These are phyloP conservation scores for Globisporangium mamillatum DNA, from an alignment of 352 stramenopile genomes.

Conservation along the genomic window DNA sequence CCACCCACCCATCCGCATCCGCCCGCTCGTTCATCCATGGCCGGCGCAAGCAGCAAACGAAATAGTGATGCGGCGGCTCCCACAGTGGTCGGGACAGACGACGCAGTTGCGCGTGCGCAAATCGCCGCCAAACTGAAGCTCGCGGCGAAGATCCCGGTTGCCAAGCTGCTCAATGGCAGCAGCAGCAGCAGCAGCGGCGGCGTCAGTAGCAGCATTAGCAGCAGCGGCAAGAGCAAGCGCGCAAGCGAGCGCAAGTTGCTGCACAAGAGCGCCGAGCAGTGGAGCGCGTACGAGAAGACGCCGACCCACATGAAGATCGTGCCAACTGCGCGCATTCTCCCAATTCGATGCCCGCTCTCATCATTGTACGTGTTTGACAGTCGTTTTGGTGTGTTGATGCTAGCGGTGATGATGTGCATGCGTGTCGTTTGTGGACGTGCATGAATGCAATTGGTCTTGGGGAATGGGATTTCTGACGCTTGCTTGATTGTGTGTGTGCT, in stretches of 20 bases:
- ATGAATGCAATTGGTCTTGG: neutral
- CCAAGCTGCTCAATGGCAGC: constrained; percentile 15
- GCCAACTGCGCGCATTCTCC: constrained; percentile 55
- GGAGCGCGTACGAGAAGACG: constrained; percentile 58
- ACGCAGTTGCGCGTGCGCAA: constrained; percentile 15
- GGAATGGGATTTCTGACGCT: neutral
- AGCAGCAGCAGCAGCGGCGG: constrained; percentile 5
- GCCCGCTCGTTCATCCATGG: neutral
- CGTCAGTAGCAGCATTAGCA: constrained; percentile 4
- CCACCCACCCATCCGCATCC: neutral
- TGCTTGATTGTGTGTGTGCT: neutral
- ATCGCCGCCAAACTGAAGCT: constrained; percentile 25
- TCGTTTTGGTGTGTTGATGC: neutral
- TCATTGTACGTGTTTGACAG: constrained; percentile 50
- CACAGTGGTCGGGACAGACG: constrained; percentile 14
- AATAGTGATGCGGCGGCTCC: neutral
- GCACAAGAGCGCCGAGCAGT: constrained; percentile 58
- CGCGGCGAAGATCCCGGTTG: constrained; percentile 9
- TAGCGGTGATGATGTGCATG: constrained; percentile 4
- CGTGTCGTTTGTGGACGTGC: neutral
- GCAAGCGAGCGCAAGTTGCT: constrained; percentile 57
- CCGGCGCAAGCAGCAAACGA: neutral
- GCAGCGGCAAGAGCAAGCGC: constrained; percentile 18
- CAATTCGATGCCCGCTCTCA: constrained; percentile 77
- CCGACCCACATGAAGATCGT: constrained; percentile 52